A percentile compares a stretch with the other conserved stretches of the same genome.
phyloP scores from a whole-genome alignment of 306 rosid genomes.

The Lathyrus sativus region DNA sequence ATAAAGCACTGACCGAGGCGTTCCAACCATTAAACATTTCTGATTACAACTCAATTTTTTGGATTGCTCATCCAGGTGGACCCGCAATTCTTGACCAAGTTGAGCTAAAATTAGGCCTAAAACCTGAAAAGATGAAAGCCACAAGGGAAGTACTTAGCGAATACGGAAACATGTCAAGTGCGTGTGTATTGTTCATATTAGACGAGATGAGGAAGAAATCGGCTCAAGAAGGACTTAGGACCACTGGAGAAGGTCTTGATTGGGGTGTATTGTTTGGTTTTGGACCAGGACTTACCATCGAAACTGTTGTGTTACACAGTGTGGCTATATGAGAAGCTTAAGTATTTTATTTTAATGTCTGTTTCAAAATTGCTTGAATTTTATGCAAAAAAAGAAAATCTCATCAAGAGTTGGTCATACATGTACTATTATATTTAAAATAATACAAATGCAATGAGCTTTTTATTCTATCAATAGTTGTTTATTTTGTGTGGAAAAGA shows the following conservation, averaged over 20 bases:
- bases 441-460: too few species aligned
- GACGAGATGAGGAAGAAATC: constrained; percentile 71
- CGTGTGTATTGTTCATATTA: constrained; percentile 72
- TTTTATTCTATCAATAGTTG: too few species aligned
- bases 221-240: constrained; percentile 40
- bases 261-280: constrained; percentile 82
- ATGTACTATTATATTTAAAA: too few species aligned
- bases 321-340: constrained; percentile 29
- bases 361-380: too few species aligned
- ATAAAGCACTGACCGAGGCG: constrained; percentile 32
- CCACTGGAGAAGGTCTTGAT: constrained; percentile 50
- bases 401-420: too few species aligned
- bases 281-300: constrained; percentile 82
- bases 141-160: constrained; percentile 59
- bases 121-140: constrained; percentile 42
- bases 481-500: too few species aligned
- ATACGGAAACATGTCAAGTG: constrained; percentile 81
- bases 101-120: constrained; percentile 31
- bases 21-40: constrained; percentile 36
- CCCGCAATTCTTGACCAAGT: constrained; percentile 44
- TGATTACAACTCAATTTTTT: constrained; percentile 47
- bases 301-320: constrained; percentile 65
- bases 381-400: too few species aligned
- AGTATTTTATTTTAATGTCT: neutral
- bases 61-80: constrained; percentile 48